Evolutionary conservation across 805 yeast species (phyloP).

Genomic region (Metschnikowia picachoensis): DNA sequence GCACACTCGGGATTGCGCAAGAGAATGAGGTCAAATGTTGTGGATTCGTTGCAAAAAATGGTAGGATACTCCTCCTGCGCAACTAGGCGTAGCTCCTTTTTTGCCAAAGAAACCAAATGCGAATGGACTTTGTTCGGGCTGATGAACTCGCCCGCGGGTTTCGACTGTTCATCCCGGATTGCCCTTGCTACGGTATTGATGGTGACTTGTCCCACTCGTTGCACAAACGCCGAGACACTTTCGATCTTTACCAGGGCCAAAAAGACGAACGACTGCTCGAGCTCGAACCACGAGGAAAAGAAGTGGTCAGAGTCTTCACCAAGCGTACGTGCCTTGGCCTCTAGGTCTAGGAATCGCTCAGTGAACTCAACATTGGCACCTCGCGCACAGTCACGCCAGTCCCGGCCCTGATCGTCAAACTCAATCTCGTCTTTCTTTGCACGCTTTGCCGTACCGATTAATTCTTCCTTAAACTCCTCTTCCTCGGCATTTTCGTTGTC

Average conservation of each 20-base stretch:
- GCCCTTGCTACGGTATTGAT: conserved; percentile 52
- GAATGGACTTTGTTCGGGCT: conserved; percentile 52
- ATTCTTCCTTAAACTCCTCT: conserved; percentile 8
- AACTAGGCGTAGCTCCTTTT: conserved; percentile 21
- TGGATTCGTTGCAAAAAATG: conserved; percentile 29
- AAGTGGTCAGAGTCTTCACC: conserved; percentile 27
- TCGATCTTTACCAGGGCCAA: conserved; percentile 25
- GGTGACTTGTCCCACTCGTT: conserved; percentile 35
- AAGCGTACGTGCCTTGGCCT: conserved; percentile 13
- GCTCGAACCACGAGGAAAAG: conserved; percentile 24
- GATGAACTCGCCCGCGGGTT: conserved; percentile 19
- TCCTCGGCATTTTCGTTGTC: conserved; percentile 8
- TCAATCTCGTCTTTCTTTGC: conserved; percentile 31
- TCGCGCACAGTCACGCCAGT: conserved; percentile 71
- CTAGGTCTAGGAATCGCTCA: conserved; percentile 18
- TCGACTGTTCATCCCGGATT: conserved; percentile 17
- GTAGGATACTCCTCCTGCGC: conserved; percentile 27
- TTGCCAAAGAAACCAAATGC: conserved; percentile 36
- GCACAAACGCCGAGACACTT: conserved; percentile 21
- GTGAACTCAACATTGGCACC: conserved; percentile 43
- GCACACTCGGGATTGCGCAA: conserved; percentile 50
- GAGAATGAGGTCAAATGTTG: conserved; percentile 50
- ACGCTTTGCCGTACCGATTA: conserved; percentile 19
- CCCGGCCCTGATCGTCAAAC: conserved; percentile 58
- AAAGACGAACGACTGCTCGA: conserved; percentile 23